These are phyloP conservation scores for Fusarium oxysporum DNA, from an alignment of 2,329 filamentous ascomycete species.

Conservation along the genomic window DNA sequence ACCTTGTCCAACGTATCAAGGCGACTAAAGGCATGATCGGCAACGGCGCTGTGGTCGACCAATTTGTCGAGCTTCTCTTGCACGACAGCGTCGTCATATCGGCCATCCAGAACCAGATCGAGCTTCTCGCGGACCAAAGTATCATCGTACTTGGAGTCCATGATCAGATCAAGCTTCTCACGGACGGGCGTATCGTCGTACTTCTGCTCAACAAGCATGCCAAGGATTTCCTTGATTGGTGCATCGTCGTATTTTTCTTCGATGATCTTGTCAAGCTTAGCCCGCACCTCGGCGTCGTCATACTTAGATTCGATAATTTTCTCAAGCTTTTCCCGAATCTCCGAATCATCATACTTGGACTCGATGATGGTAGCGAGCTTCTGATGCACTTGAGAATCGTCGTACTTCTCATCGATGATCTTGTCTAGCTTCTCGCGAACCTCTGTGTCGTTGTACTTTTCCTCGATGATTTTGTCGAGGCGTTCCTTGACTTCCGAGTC, in stretches of 20 bases:
- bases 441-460: constrained; percentile 20
- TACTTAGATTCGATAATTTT: constrained; percentile 64
- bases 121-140: constrained; percentile 48
- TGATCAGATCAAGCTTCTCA: constrained; percentile 56
- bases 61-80: constrained; percentile 59
- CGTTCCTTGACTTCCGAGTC: constrained; percentile 47
- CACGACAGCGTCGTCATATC: constrained; percentile 63
- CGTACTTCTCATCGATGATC: constrained; percentile 63
- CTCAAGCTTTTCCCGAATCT: constrained; percentile 48
- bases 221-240: constrained; percentile 44
- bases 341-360: constrained; percentile 46
- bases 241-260: constrained; percentile 48
- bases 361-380: constrained; percentile 62
- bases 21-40: constrained; percentile 77
- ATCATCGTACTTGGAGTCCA: constrained; percentile 50
- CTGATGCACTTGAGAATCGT: constrained; percentile 59
- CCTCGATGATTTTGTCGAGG: constrained; percentile 35
- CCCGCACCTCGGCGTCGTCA: constrained; percentile 56
- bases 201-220: constrained; percentile 38
- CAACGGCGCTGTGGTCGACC: constrained; percentile 72
- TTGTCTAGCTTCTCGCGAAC: constrained; percentile 22
- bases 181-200: constrained; percentile 50
- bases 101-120: constrained; percentile 40
- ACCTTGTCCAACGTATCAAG: constrained; percentile 89
- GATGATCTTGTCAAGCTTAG: constrained; percentile 43